phyloP scores from a whole-genome alignment of 768 basidiomycete genomes.

The Suillus spraguei region DNA sequence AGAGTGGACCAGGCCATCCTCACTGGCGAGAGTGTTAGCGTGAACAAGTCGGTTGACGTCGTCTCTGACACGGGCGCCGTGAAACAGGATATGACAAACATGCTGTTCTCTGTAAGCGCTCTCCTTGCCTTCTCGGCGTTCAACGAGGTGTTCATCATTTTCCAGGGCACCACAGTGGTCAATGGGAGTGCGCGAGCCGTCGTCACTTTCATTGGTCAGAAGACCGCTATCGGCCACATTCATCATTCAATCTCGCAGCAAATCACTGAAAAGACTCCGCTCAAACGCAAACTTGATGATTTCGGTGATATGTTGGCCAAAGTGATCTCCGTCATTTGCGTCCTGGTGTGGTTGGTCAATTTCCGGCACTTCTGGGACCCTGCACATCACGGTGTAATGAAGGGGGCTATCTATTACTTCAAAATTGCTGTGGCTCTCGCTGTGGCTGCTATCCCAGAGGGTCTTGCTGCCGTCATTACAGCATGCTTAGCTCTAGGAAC shows the following conservation, averaged over 20 bases:
- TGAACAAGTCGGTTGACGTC: constrained; percentile 72
- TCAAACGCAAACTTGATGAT: constrained; percentile 97
- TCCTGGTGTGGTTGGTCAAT: constrained; percentile 98
- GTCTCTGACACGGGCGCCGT: constrained; percentile 81
- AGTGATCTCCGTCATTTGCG: constrained; percentile 95
- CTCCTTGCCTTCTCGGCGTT: not conserved
- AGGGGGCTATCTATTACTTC: constrained; percentile 98
- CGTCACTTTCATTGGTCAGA: constrained; percentile 83
- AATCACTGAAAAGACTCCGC: constrained; percentile 93
- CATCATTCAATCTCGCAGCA: constrained; percentile 95
- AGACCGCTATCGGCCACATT: constrained; percentile 95
- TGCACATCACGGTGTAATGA: constrained; percentile 84
- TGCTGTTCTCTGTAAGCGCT: constrained; percentile 81
- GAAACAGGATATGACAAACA: constrained; percentile 98
- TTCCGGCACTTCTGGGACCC: constrained; percentile 96
- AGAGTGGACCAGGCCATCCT: constrained; percentile 95
- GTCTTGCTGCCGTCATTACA: constrained; percentile 97
- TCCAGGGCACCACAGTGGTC: constrained; percentile 92
- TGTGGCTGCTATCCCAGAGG: constrained; percentile 99
- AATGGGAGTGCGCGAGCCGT: constrained; percentile 89
- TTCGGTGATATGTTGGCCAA: constrained; percentile 98
- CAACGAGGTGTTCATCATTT: not conserved
- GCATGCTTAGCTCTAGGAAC: constrained; percentile 96
- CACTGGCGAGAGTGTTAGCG: constrained; percentile 91
- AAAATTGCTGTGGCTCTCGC: constrained; percentile 99